Base-by-base conservation (phyloP, 805 yeast species). In the Monosporozyma siamensis region DNA sequence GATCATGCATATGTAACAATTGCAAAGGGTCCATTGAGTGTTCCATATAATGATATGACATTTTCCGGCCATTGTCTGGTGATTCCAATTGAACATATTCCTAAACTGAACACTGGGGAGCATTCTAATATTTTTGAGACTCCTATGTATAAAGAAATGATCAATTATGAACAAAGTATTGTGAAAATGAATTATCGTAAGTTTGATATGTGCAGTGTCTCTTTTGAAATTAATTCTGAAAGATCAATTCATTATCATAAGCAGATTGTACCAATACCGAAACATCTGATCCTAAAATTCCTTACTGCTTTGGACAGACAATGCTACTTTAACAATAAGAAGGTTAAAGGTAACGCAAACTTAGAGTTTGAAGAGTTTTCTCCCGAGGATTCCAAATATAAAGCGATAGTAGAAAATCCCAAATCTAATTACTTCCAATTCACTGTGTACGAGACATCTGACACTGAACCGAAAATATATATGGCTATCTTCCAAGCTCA, bases 21-120 rank as follows among this genome's bases (percentile, higher is more conserved):
- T 12, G 94, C 95, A 0, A 87, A 83, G 55, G 97, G 97, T 0
- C 96, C 97, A 0, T 61, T 88, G 15, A 75, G 84, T 1, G 61
- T 70, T 22, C 75, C 80, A 1, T 65, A 66, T 11, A 62, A 64
- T 3, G 61, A 72, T 3, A 64, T 71, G 54, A 64, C 67, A 7
- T 79, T 84, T 53, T 75, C 94, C 0, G 95, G 94, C 0, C 96
- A 88, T 65, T 84, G 85, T 18, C 66, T 88, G 34, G 70, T 89
- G 7, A 76, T 87, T 10, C 94, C 96, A 0, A 74, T 89, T 15
- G 77, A 80, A 17, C 97, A 88, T 57, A 66, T 68, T 7, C 72
- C 95, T 0, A 71, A 67, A 42, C 59, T 55, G 37, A 55, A 49
- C 51, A 51, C 49, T 44, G 50, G 39, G 1, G 59, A 26, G 15